Percentiles rank a stretch among this genome's conserved stretches.
phyloP scores from a whole-genome alignment of 352 stramenopile genomes.

The Pythium utonaiense region DNA sequence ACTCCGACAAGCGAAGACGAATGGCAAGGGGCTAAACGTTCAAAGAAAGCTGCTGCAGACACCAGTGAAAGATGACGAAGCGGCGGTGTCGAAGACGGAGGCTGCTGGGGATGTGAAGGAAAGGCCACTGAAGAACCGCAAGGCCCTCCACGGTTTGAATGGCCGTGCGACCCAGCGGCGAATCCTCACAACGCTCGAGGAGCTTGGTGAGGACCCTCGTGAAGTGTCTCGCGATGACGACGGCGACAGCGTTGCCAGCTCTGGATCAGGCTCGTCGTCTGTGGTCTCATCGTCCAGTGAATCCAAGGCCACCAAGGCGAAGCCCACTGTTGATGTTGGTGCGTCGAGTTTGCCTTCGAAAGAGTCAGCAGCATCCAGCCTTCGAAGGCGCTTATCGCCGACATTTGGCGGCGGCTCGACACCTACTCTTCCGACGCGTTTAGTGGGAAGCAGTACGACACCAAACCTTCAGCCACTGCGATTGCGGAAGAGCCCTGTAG shows the following conservation, averaged over 20 bases:
- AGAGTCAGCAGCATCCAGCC: background rate
- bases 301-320: background rate
- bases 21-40: constrained; percentile 31
- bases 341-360: background rate
- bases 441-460: background rate
- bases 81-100: background rate
- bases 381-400: constrained; percentile 13
- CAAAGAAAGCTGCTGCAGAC: constrained; percentile 77
- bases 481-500: constrained; percentile 17
- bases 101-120: background rate
- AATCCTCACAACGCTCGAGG: background rate
- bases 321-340: background rate
- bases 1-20: constrained; percentile 8
- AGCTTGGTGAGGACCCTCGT: background rate
- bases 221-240: background rate
- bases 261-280: background rate
- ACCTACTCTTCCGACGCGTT: constrained; percentile 6
- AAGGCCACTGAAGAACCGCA: background rate
- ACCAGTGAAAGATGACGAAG: constrained; percentile 39
- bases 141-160: background rate
- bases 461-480: constrained; percentile 22
- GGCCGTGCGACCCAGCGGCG: constrained; percentile 10
- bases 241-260: background rate
- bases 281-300: background rate
- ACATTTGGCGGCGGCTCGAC: constrained; percentile 12